Conservation (phyloP, 2,329 filamentous ascomycete species). For the Fusarium fracticaudum region DNA sequence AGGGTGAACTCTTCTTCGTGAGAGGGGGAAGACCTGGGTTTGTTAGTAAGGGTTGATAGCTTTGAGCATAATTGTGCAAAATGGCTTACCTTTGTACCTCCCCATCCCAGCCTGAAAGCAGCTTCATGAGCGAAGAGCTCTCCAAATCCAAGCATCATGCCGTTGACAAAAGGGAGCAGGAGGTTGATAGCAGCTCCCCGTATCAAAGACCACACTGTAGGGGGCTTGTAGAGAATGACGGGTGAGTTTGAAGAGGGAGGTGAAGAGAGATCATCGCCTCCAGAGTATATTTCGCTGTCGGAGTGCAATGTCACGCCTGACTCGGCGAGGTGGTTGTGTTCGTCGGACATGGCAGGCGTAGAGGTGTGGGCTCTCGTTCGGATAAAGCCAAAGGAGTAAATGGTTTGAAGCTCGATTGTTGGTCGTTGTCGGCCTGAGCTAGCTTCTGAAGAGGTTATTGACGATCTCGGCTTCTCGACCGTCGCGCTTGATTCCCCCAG, state of each 20-base stretch:
- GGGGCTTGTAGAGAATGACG: slow-evolving; percentile 87
- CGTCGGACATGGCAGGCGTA: slow-evolving; percentile 60
- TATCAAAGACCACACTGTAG: slow-evolving; percentile 85
- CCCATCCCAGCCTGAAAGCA: slow-evolving; percentile 93
- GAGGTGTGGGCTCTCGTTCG: background rate
- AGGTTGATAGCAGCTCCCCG: slow-evolving; percentile 95
- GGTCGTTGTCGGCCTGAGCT: background rate
- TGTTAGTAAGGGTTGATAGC: slow-evolving; percentile 16
- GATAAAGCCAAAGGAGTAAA: background rate
- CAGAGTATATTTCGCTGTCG: slow-evolving; percentile 83
- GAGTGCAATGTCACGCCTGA: slow-evolving; percentile 82
- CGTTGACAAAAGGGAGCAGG: slow-evolving; percentile 95
- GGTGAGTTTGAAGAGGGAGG: slow-evolving; percentile 72
- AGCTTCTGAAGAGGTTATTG: slow-evolving; percentile 35
- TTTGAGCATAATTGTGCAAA: background rate
- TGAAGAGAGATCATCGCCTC: slow-evolving; percentile 67
- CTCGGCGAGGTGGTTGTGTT: slow-evolving; percentile 68
- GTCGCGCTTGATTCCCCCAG: slow-evolving; percentile 27
- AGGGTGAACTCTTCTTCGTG: slow-evolving; percentile 70
- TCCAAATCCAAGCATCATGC: slow-evolving; percentile 97
- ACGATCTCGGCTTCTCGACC: slow-evolving; percentile 28
- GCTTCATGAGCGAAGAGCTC: slow-evolving; percentile 97
- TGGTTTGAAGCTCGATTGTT: background rate
- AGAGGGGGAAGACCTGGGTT: slow-evolving; percentile 64
- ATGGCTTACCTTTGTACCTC: slow-evolving; percentile 80